Evolutionary conservation across 192 early-diverging fungal genomes (phyloP).

Genomic region (Dimargaris cristalligena): DNA sequence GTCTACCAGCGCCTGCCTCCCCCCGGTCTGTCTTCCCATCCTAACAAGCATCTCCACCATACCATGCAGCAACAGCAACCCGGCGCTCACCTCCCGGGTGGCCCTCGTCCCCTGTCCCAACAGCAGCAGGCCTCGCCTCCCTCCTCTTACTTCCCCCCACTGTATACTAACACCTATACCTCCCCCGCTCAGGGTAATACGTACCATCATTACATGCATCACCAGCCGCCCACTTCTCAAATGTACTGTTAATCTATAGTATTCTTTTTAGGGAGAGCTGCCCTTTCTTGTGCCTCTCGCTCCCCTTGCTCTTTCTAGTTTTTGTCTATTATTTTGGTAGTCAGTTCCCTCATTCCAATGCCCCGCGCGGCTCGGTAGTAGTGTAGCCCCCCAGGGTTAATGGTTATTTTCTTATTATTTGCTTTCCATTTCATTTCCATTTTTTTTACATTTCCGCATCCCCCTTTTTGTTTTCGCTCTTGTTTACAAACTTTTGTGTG

Average conservation of each 20-base stretch:
- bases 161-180: neutral
- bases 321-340: neutral
- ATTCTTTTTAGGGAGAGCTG: neutral
- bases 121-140: neutral
- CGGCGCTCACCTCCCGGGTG: neutral
- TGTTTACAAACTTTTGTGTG: too few species aligned
- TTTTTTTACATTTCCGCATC: too few species aligned
- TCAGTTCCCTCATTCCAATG: slow-evolving; percentile 11
- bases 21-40: neutral
- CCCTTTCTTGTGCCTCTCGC: neutral
- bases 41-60: neutral
- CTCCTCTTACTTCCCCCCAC: neutral
- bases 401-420: too few species aligned
- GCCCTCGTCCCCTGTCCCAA: neutral
- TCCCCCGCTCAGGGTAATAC: too few species aligned
- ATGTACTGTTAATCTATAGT: slow-evolving; percentile 9
- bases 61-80: neutral
- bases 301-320: neutral
- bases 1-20: neutral
- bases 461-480: too few species aligned
- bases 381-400: too few species aligned
- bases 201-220: slow-evolving; percentile 1
- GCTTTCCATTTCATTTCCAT: too few species aligned
- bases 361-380: too few species aligned
- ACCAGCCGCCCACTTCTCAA: slow-evolving; percentile 2